These are phyloP conservation scores for Sugiyamaella paludigena DNA, from an alignment of 1,139 yeast genomes.

Conservation along the genomic window DNA sequence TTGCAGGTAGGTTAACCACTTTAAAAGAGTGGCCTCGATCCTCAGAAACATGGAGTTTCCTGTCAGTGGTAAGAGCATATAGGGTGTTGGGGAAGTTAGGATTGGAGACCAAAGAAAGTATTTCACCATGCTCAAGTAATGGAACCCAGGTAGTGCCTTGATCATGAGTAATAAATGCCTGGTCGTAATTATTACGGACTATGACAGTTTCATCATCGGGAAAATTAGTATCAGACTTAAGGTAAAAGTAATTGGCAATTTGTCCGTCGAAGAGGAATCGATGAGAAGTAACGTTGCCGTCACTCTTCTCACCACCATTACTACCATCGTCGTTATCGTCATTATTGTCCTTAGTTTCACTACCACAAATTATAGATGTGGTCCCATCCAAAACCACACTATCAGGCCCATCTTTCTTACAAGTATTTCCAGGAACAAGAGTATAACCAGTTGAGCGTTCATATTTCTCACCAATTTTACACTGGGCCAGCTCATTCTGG, in stretches of 20 bases:
- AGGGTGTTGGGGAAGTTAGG: constrained; percentile 61
- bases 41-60: constrained; percentile 51
- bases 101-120: constrained; percentile 59
- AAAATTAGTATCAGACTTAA: constrained; percentile 42
- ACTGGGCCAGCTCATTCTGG: constrained; percentile 19
- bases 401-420: constrained; percentile 33
- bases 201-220: constrained; percentile 61
- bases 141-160: constrained; percentile 66
- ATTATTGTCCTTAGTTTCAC: constrained; percentile 8
- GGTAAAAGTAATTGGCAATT: constrained; percentile 56
- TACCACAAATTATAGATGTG: constrained; percentile 20
- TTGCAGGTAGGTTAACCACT: constrained; percentile 50
- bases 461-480: constrained; percentile 19
- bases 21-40: constrained; percentile 67
- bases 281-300: constrained; percentile 7
- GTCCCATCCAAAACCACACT: constrained; percentile 24
- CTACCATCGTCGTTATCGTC: constrained; percentile 8
- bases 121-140: constrained; percentile 48
- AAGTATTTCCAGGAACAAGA: constrained; percentile 52
- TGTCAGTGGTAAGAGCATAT: constrained; percentile 53
- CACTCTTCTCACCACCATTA: constrained; percentile 9
- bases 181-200: constrained; percentile 51
- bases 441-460: constrained; percentile 36
- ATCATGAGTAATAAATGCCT: constrained; percentile 66
- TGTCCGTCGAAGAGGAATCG: constrained; percentile 34